Base-by-base conservation (phyloP, 345 rosid species). In the Balakata baccata region DNA sequence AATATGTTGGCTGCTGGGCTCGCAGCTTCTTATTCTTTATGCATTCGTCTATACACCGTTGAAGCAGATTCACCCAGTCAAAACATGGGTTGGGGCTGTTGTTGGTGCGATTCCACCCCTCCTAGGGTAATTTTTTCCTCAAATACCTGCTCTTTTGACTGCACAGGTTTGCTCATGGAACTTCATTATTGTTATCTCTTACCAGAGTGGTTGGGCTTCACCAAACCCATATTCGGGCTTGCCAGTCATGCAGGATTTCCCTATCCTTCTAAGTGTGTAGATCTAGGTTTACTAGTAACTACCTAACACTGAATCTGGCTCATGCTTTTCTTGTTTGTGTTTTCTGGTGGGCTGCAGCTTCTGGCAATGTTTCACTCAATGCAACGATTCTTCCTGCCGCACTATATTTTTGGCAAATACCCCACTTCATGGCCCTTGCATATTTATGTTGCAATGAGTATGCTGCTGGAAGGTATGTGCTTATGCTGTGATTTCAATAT, bases 71-170 rank as follows among this genome's bases (percentile, higher is more conserved):
- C 99, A 95, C 83, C 98, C 98, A 23, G 86, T 89, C 71, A 92
- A 95, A 81, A 92, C 99, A 39, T 95, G 98, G 98, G 97, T 92
- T 75, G 99, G 98, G 25, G 99, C 98, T 61, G 84, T 95, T 84
- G 98, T 95, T 68, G 99, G 98, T 71, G 99, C 99, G 25, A 91
- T 95, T 80, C 99, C 99, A 4, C 97, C 99, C 18, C 91, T 95
- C 74, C 86, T 95, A 58, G 99, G 99, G 99, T 95, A 89, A 78
- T 57, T 46, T 78, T n/a, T 7, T 49, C 43, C 57, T 73, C 49
- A 23, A 46, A 6, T 41, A 29, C 23, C 22, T 71, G n/a, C 20
- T 47, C 50, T 16, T 70, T 50, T 34, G 9, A 72, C 29, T 68
- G 46, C 16, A 25, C 6, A 50, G 29, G 11, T 54, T 70, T 34